Base-by-base conservation (phyloP, 2,329 filamentous ascomycete species). In the Fusarium cyanostomum region DNA sequence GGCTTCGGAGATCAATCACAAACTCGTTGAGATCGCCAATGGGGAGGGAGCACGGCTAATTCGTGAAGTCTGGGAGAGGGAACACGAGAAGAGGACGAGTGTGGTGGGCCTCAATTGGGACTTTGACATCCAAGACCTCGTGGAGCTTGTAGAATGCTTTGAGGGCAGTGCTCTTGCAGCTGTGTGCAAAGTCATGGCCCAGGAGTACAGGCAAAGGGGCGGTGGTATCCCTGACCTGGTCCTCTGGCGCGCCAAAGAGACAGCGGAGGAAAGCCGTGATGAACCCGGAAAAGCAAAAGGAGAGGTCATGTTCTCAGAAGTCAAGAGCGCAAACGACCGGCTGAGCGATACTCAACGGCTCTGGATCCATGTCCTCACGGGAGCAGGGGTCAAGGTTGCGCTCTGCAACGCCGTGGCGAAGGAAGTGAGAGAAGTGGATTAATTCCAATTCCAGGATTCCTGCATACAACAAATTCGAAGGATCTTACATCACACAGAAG, bases 281-380 rank as follows among this genome's bases (percentile, higher is more conserved):
- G 51, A 64, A 41, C 62, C 74, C 59, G 59, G 63, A 70, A 73
- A 72, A 66, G 80, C 78, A 52, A 80, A 72, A 54, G 81, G 81
- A 34, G 84, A 90, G 73, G 88, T 91, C 64, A 89, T 92, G 84
- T 94, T 95, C 75, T 84, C 84, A 5, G 89, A 92, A 76, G 90
- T 93, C 55, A 93, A 94, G 80, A 92, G 88, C 67, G 89, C 88
- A 74, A 97, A 97, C 77, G 95, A 99, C 81, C 87, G 93, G 34
- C 80, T 99, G 71, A 98, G 94, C 77, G 95, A 99, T 80, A 96
- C 94, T 15, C 95, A 99, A 79, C 82, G 95, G 68, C 83, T 99
- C 67, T 99, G 95, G 95, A 97, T 98, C 71, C 92, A 98, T 81
- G 92, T 97, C 8, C 82, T 99, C 50, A 90, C 89, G 8, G 89